phyloP scores from a whole-genome alignment of 139 green algal species.

The Chlamydomonas eustigma region DNA sequence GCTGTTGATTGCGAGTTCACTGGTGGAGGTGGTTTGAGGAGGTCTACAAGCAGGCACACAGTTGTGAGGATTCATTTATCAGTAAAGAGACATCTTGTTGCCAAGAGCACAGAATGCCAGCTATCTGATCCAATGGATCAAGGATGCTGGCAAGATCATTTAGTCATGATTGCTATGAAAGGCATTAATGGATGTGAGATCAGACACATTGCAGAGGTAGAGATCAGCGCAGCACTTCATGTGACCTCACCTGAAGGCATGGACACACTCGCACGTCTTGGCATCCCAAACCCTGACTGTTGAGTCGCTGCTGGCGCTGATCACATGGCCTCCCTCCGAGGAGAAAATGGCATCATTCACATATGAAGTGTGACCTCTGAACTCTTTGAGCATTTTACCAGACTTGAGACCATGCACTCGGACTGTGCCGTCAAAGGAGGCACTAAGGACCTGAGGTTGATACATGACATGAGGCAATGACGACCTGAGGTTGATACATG shows the following conservation, averaged over 20 bases:
- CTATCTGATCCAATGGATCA: too few relatives aligned
- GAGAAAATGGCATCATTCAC: conserved; percentile 84
- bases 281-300: conserved; percentile 91
- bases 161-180: too few relatives aligned
- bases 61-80: too few relatives aligned
- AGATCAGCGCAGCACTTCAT: background rate
- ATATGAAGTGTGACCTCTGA: conserved; percentile 90
- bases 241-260: conserved; percentile 50
- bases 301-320: conserved; percentile 73
- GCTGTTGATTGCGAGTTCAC: conserved; percentile 66
- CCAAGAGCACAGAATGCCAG: too few relatives aligned
- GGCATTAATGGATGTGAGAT: too few relatives aligned
- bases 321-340: conserved; percentile 70
- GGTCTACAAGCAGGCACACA: conserved; percentile 26
- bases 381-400: conserved; percentile 95
- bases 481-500: too few relatives aligned
- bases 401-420: conserved; percentile 94
- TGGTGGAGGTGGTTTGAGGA: conserved; percentile 18
- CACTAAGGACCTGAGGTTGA: conserved; percentile 75
- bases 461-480: too few relatives aligned
- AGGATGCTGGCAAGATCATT: too few relatives aligned
- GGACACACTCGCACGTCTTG: conserved; percentile 83
- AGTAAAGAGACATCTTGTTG: too few relatives aligned
- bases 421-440: conserved; percentile 84
- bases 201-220: conserved; percentile 1